Conservation (phyloP, 2,329 filamentous ascomycete species). For the Fusarium tanahbumbuense region DNA sequence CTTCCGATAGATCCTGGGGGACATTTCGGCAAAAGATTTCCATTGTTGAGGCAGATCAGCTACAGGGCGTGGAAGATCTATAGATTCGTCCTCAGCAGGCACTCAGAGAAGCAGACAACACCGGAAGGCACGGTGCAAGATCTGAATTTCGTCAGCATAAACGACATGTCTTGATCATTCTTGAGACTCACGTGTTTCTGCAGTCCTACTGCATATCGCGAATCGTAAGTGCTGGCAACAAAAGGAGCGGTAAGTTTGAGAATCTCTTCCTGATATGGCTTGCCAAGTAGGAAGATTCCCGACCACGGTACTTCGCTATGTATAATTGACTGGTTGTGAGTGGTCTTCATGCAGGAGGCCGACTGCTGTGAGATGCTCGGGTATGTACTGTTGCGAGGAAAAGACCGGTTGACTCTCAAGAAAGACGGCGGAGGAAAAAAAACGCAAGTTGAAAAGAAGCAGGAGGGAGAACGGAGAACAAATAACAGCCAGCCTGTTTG, state of each 20-base stretch:
- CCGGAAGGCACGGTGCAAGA: background rate
- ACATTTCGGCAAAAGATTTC: constrained; percentile 60
- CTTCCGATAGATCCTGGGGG: constrained; percentile 55
- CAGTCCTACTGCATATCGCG: background rate
- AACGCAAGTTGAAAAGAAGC: background rate
- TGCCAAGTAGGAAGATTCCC: background rate
- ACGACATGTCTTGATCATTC: background rate
- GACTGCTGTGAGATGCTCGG: background rate
- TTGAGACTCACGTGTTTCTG: background rate
- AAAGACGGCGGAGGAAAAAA: no score
- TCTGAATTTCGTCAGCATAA: background rate
- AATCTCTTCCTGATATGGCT: background rate
- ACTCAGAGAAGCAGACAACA: background rate
- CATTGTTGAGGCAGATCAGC: constrained; percentile 48
- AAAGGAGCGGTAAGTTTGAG: background rate
- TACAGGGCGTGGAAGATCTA: background rate
- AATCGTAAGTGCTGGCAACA: background rate
- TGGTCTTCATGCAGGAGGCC: constrained; percentile 34
- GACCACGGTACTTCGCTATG: background rate
- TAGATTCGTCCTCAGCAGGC: no score
- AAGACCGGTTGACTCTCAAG: background rate
- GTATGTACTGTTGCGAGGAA: background rate
- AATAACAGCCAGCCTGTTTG: background rate
- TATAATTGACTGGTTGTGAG: constrained; percentile 4
- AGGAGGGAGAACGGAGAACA: background rate